A percentile compares a stretch with the other conserved stretches of the same genome.
Evolutionary conservation across 2,329 filamentous ascomycete species (phyloP).

Genomic region (Rosellinia necatrix): DNA sequence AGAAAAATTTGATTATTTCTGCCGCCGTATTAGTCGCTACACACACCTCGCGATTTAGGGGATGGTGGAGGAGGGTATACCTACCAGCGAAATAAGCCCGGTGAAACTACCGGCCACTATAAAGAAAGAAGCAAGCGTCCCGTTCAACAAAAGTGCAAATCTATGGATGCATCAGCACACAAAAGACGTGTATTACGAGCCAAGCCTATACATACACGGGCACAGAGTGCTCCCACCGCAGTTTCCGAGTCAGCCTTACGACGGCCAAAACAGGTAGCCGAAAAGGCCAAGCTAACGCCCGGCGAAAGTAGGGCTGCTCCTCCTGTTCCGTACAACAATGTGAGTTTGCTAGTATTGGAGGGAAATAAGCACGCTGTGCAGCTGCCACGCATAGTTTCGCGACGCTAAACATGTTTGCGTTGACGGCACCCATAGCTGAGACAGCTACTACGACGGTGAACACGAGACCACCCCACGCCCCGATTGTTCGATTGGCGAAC

Average conservation of each 20-base stretch:
- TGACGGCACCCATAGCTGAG: constrained; percentile 48
- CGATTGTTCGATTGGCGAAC: constrained; percentile 41
- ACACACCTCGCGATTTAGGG: neutral
- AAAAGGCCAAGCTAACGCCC: constrained; percentile 27
- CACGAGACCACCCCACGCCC: constrained; percentile 44
- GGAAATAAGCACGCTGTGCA: constrained; percentile 38
- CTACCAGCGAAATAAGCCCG: constrained; percentile 36
- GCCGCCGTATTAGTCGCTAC: constrained; percentile 23
- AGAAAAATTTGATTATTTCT: constrained; percentile 36
- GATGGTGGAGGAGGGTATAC: constrained; percentile 22
- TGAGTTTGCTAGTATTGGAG: constrained; percentile 35
- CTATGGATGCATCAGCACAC: constrained; percentile 22
- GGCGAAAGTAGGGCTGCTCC: constrained; percentile 35
- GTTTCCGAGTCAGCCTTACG: constrained; percentile 32
- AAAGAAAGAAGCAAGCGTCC: constrained; percentile 33
- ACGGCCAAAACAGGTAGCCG: constrained; percentile 29
- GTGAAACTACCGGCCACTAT: constrained; percentile 35
- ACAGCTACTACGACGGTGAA: constrained; percentile 47
- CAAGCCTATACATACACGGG: constrained; percentile 22
- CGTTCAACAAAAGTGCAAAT: constrained; percentile 34
- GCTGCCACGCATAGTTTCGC: constrained; percentile 48
- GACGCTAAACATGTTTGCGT: constrained; percentile 50
- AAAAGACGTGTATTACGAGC: neutral
- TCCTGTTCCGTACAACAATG: constrained; percentile 37
- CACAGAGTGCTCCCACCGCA: constrained; percentile 29